Percentiles rank a stretch among this genome's conserved stretches.
Conservation (phyloP, 2,329 filamentous ascomycete species). For the Clarireedia homoeocarpa region DNA sequence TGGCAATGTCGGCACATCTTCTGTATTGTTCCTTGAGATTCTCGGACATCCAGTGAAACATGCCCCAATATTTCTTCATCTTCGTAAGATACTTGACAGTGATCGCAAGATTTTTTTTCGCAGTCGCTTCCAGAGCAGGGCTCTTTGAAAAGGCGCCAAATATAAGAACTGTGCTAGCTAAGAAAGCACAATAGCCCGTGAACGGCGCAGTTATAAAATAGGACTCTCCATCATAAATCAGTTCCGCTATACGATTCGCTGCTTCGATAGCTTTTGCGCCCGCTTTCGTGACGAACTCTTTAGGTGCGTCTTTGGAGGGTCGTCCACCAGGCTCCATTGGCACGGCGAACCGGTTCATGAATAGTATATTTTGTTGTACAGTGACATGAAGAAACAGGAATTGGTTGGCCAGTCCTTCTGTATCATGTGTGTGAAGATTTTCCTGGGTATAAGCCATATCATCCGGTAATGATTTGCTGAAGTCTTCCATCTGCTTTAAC, state of each 20-base stretch:
- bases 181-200: constrained; percentile 88
- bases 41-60: constrained; percentile 96
- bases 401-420: constrained; percentile 80
- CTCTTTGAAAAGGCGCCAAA: constrained; percentile 87
- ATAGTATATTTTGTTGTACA: constrained; percentile 81
- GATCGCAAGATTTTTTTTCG: constrained; percentile 75
- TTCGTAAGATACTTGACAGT: constrained; percentile 87
- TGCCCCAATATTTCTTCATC: constrained; percentile 97
- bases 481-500: constrained; percentile 61
- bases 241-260: constrained; percentile 76
- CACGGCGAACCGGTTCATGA: constrained; percentile 81
- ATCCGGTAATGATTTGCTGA: constrained; percentile 61
- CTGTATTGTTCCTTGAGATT: constrained; percentile 85
- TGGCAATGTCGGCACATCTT: constrained; percentile 72
- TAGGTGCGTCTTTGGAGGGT: constrained; percentile 57
- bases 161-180: constrained; percentile 90
- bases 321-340: constrained; percentile 50
- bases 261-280: constrained; percentile 72
- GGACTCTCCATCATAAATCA: constrained; percentile 73
- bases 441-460: constrained; percentile 68
- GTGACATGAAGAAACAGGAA: constrained; percentile 89
- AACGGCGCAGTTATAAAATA: constrained; percentile 84
- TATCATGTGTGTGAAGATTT: constrained; percentile 77
- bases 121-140: constrained; percentile 61
- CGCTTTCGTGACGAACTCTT: constrained; percentile 68